Conservation (phyloP, 371 early-diverging fungal genomes). For the Dinochytrium kinnereticum region DNA sequence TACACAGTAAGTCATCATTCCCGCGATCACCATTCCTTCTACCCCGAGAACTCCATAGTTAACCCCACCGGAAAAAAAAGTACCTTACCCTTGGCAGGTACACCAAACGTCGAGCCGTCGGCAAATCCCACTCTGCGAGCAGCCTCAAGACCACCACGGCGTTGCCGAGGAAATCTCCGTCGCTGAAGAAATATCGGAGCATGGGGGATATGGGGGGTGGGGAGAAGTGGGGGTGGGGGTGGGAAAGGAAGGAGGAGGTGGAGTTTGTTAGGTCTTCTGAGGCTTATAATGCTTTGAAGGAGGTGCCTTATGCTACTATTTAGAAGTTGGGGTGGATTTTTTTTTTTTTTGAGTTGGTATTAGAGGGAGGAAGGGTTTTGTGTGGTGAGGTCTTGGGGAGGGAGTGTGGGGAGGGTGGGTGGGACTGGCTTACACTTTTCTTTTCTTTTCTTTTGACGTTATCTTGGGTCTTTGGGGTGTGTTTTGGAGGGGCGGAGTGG, state of each 20-base stretch:
- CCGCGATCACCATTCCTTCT: no score
- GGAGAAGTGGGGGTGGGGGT: not conserved
- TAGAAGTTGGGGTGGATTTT: no score
- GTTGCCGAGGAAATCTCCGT: not conserved
- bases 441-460: no score
- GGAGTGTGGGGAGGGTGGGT: no score
- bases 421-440: no score
- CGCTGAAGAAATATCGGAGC: not conserved
- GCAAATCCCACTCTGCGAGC: not conserved
- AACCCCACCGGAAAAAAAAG: not conserved
- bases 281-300: not conserved
- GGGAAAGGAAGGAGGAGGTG: not conserved
- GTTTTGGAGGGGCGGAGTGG: no score
- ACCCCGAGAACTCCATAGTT: not conserved
- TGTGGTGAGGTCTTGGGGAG: no score
- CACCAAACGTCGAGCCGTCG: not conserved
- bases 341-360: no score
- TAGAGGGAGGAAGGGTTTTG: no score
- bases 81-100: conserved; percentile 6
- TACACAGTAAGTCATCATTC: conserved; percentile 2
- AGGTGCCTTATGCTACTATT: not conserved
- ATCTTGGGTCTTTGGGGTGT: no score
- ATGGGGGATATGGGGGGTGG: not conserved
- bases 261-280: conserved; percentile 4
- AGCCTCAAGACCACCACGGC: not conserved